phyloP scores from a whole-genome alignment of 768 basidiomycete species.

The Grammothele lineata region DNA sequence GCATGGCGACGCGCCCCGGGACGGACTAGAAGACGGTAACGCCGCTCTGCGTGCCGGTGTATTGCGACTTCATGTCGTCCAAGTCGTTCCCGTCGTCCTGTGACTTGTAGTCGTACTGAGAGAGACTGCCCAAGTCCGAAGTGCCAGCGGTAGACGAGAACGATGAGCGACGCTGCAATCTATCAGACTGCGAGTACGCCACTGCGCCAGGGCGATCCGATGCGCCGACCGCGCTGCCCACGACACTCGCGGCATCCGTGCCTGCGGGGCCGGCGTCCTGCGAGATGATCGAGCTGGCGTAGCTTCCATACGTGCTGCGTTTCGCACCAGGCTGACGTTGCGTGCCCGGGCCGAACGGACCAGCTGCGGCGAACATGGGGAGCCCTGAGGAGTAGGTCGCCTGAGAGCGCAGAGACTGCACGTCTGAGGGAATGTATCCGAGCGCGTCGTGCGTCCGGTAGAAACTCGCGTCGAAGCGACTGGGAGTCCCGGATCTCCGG shows the following conservation, averaged over 20 bases:
- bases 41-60: slow-evolving; percentile 79
- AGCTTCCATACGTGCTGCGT: slow-evolving; percentile 71
- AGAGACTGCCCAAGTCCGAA: slow-evolving; percentile 76
- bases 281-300: slow-evolving; percentile 90
- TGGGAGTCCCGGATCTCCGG: slow-evolving; percentile 83
- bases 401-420: slow-evolving; percentile 93
- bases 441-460: slow-evolving; percentile 93
- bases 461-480: slow-evolving; percentile 93
- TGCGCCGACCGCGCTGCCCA: slow-evolving; percentile 45
- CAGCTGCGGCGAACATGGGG: slow-evolving; percentile 71
- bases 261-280: slow-evolving; percentile 76
- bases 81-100: slow-evolving; percentile 77
- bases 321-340: slow-evolving; percentile 65
- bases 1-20: slow-evolving; percentile 13
- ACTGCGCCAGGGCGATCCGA: slow-evolving; percentile 48
- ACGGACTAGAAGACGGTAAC: slow-evolving; percentile 72
- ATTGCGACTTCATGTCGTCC: slow-evolving; percentile 89
- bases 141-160: slow-evolving; percentile 73
- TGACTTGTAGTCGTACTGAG: slow-evolving; percentile 81
- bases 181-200: slow-evolving; percentile 88
- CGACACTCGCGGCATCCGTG: slow-evolving; percentile 58
- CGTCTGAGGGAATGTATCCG: slow-evolving; percentile 92
- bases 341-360: slow-evolving; percentile 65
- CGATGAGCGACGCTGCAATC: slow-evolving; percentile 72
- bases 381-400: slow-evolving; percentile 92